phyloP scores from a whole-genome alignment of 164 flowering plant genomes.

The Chimonanthus praecox region DNA sequence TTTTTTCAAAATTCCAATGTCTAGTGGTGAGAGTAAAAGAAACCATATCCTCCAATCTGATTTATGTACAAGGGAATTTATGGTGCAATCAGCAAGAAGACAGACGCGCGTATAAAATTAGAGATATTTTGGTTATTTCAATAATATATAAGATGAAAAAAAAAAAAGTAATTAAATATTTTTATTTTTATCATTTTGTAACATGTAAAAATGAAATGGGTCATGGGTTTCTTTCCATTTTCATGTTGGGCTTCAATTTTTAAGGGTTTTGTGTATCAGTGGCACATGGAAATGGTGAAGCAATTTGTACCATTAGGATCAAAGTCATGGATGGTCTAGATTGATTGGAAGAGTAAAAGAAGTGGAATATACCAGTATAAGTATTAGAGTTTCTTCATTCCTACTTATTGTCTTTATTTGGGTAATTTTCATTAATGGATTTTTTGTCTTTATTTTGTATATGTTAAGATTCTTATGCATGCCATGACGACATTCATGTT shows the following conservation, averaged over 20 bases:
- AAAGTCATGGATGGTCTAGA: slow-evolving; percentile 9
- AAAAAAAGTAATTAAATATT: slow-evolving; percentile 9
- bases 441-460: not conserved
- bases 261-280: not conserved
- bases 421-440: not conserved
- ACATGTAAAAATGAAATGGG: not conserved
- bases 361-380: slow-evolving; percentile 5
- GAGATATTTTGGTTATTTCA: not conserved
- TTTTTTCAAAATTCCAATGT: slow-evolving; percentile 1
- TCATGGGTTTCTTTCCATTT: slow-evolving; percentile 1
- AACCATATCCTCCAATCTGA: too few relatives aligned
- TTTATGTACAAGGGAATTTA: too few relatives aligned
- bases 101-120: too few relatives aligned
- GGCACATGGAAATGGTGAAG: not conserved
- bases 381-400: not conserved
- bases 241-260: not conserved
- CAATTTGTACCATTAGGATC: not conserved
- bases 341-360: not conserved
- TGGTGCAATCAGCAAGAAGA: too few relatives aligned
- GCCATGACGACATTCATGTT: not conserved
- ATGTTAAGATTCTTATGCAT: not conserved
- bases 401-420: not conserved
- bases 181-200: slow-evolving; percentile 4
- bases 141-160: slow-evolving; percentile 10
- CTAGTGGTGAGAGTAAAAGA: not conserved